Base-by-base conservation (phyloP, 179 eudicot genomes). In the Beta corolliflora region DNA sequence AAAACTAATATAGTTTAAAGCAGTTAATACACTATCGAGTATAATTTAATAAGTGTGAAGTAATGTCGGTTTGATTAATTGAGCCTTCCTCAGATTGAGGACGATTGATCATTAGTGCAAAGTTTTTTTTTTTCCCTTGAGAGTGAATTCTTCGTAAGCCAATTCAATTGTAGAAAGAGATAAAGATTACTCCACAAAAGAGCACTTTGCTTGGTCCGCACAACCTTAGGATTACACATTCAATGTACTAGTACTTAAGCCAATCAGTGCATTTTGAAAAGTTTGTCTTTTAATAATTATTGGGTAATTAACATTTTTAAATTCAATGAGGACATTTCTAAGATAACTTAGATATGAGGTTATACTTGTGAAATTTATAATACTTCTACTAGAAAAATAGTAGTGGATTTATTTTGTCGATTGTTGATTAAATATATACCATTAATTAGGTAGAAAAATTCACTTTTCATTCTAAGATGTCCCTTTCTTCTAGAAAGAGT, bases 141-240 rank as follows among this genome's bases (percentile, higher is more conserved):
- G 12, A 14, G 72, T 44, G 23, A 68, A 68, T 68, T 68, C 14
- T 68, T 69, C 44, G 44, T 69, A 5, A 41, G 73, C 73, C 53
- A 69, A 21, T 68, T 69, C 21, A 45, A 69, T 69, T 16, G 16
- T 61, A 61, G 10, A 19, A 15, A 16, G 9, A 36, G 6, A 36
- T 3, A 36, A 36, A 36, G 41, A 36, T 36, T 31, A 29, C 18
- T 23, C 45, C 2, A 71, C 12, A 18, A 70, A 21, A 70, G 31
- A 71, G 59, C 41, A 46, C 41, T 21, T 72, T 72, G n/a, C 19
- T 72, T 72, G 41, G 76, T 72, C 75, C 60, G 52, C 4, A 52
- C 21, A 50, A 4, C 41, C 18, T 69, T 3, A 16, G 53, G 73
- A 69, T 69, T 29, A 25, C 10, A 64, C 41, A 19, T 25, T 36